Evolutionary conservation across 1,139 yeast genomes (phyloP).

Genomic region (Yamadazyma siamensis): DNA sequence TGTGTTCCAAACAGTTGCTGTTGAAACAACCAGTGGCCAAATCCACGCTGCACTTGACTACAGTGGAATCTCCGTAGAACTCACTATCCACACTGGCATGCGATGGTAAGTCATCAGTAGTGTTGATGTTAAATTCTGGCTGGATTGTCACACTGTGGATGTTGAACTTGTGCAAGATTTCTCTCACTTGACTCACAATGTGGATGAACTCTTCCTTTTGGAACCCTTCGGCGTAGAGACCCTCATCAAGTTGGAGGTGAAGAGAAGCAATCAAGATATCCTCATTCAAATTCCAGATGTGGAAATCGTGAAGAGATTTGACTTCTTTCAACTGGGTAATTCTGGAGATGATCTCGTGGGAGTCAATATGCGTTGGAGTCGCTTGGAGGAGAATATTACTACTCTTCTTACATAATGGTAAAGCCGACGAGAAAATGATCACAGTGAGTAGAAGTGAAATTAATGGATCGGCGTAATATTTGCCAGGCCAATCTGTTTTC

Average conservation of each 20-base stretch:
- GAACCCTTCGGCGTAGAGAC: slow-evolving; percentile 24
- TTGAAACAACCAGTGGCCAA: slow-evolving; percentile 36
- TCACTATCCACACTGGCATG: slow-evolving; percentile 3
- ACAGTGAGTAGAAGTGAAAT: slow-evolving; percentile 82
- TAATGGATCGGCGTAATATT: slow-evolving; percentile 78
- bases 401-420: slow-evolving; percentile 85
- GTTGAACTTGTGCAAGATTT: slow-evolving; percentile 77
- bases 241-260: slow-evolving; percentile 69
- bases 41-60: slow-evolving; percentile 31
- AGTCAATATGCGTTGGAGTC: slow-evolving; percentile 78
- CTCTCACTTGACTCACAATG: slow-evolving; percentile 76
- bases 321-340: slow-evolving; percentile 69
- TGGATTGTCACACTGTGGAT: slow-evolving; percentile 94
- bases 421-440: slow-evolving; percentile 85
- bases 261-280: slow-evolving; percentile 83
- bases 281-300: slow-evolving; percentile 94
- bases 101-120: slow-evolving; percentile 14
- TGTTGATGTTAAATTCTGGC: slow-evolving; percentile 58
- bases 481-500: slow-evolving; percentile 90
- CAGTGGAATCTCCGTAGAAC: slow-evolving; percentile 31
- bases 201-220: slow-evolving; percentile 50
- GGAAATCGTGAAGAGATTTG: slow-evolving; percentile 87
- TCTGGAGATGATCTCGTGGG: slow-evolving; percentile 69
- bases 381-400: slow-evolving; percentile 89
- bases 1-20: slow-evolving; percentile 21